Evolutionary conservation across 805 yeast species (phyloP).

Genomic region (Kodamaea neixiangensis): DNA sequence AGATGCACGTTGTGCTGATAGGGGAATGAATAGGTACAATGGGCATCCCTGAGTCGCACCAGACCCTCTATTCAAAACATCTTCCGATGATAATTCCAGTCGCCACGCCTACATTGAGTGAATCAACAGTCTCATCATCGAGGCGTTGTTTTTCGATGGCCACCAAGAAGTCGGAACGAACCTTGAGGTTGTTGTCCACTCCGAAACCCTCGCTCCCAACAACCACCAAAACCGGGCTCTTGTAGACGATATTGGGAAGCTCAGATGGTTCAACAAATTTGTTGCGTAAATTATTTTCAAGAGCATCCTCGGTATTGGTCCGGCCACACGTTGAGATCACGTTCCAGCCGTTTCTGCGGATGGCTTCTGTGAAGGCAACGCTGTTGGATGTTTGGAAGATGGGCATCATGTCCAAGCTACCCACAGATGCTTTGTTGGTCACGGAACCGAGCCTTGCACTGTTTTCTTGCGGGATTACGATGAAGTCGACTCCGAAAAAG

Average conservation of each 20-base stretch:
- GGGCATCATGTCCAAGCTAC: slow-evolving; percentile 75
- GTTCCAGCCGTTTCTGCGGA: slow-evolving; percentile 66
- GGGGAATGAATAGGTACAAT: not conserved
- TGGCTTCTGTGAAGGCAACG: slow-evolving; percentile 57
- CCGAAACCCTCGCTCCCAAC: slow-evolving; percentile 89
- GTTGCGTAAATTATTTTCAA: slow-evolving; percentile 28
- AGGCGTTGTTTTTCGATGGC: slow-evolving; percentile 37
- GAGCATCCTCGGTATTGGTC: slow-evolving; percentile 25
- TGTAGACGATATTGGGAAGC: slow-evolving; percentile 43
- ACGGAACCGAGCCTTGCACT: slow-evolving; percentile 76
- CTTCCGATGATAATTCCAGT: slow-evolving; percentile 61
- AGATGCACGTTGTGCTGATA: not conserved
- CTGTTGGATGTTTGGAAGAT: slow-evolving; percentile 62
- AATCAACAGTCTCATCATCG: slow-evolving; percentile 54
- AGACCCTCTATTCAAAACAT: not conserved
- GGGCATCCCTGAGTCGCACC: not conserved
- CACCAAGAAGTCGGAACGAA: slow-evolving; percentile 56
- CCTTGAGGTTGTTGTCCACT: slow-evolving; percentile 63
- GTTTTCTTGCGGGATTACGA: slow-evolving; percentile 67
- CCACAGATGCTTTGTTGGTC: slow-evolving; percentile 79
- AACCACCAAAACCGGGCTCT: slow-evolving; percentile 66
- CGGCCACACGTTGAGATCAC: slow-evolving; percentile 61
- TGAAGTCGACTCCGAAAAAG: slow-evolving; percentile 79
- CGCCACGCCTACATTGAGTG: slow-evolving; percentile 89
- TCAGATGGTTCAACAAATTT: slow-evolving; percentile 43